Evolutionary conservation across 768 basidiomycete genomes (phyloP).

Genomic region (Collybia mongolica): DNA sequence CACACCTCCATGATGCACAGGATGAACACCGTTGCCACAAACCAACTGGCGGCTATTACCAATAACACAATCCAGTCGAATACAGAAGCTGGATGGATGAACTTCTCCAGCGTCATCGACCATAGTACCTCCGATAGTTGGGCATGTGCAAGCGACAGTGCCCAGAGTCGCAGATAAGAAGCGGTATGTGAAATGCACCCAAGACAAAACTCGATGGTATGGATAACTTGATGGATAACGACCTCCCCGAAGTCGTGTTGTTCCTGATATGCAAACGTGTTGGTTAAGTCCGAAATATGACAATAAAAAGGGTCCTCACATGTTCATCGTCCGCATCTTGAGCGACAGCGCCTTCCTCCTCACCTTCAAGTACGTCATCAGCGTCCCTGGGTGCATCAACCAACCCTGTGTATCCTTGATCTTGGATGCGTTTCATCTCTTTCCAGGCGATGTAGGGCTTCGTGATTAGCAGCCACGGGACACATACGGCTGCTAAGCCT

Average conservation of each 20-base stretch:
- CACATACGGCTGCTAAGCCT: conserved; percentile 77
- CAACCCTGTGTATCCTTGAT: conserved; percentile 80
- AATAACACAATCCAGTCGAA: conserved; percentile 54
- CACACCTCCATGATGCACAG: conserved; percentile 96
- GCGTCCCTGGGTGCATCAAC: conserved; percentile 54
- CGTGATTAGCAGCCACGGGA: conserved; percentile 90
- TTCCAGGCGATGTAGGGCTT: conserved; percentile 93
- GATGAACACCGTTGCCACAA: conserved; percentile 69
- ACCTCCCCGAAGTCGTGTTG: conserved; percentile 93
- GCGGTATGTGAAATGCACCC: conserved; percentile 99
- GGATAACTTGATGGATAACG: conserved; percentile 95
- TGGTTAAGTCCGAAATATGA: conserved; percentile 8
- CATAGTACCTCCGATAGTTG: conserved; percentile 95
- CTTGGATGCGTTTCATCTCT: conserved; percentile 82
- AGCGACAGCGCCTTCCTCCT: conserved; percentile 80
- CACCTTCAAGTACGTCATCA: conserved; percentile 67
- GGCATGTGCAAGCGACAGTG: conserved; percentile 95
- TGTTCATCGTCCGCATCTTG: conserved; percentile 73
- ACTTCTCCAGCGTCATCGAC: conserved; percentile 75
- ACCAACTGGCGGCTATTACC: conserved; percentile 72
- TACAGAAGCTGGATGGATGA: conserved; percentile 62
- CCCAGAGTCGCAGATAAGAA: conserved; percentile 93
- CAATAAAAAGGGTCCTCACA: conserved; percentile 43
- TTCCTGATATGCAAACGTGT: conserved; percentile 41
- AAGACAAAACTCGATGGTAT: conserved; percentile 98